Percentiles rank a stretch among this genome's conserved stretches.
phyloP scores from a whole-genome alignment of 352 stramenopile species.

The Phytopythium boreale region DNA sequence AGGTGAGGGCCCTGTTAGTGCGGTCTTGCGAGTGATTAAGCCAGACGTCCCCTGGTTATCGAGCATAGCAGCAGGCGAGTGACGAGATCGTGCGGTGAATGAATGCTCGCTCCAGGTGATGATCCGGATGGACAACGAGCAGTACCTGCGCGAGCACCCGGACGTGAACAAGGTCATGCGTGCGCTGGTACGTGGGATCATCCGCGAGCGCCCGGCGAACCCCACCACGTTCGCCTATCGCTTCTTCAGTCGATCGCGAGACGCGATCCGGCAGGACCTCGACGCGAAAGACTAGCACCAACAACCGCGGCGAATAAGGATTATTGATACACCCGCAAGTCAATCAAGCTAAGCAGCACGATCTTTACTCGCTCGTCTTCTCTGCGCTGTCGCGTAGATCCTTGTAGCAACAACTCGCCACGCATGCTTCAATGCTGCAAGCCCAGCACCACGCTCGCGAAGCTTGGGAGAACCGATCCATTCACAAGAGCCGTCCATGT shows the following conservation, averaged over 20 bases:
- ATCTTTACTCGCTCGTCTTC: too few relatives aligned
- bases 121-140: conserved; percentile 79
- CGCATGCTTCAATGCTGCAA: too few relatives aligned
- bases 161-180: conserved; percentile 59
- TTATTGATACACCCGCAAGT: background rate
- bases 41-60: too few relatives aligned
- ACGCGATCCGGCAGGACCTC: conserved; percentile 35
- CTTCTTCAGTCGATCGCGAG: conserved; percentile 45
- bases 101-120: conserved; percentile 53
- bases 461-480: too few relatives aligned
- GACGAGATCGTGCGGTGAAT: too few relatives aligned
- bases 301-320: background rate
- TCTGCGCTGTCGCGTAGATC: too few relatives aligned
- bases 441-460: too few relatives aligned
- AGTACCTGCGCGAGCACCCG: conserved; percentile 64
- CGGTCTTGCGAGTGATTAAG: background rate
- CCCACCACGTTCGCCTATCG: conserved; percentile 47
- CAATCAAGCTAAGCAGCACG: too few relatives aligned
- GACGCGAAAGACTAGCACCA: conserved; percentile 37
- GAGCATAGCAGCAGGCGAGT: too few relatives aligned
- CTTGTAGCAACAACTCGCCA: too few relatives aligned
- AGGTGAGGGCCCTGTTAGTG: conserved; percentile 20
- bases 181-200: conserved; percentile 50
- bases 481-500: too few relatives aligned
- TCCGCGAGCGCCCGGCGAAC: conserved; percentile 49